phyloP scores from a whole-genome alignment of 495 filamentous ascomycete genomes.

The Articulospora tetracladia region DNA sequence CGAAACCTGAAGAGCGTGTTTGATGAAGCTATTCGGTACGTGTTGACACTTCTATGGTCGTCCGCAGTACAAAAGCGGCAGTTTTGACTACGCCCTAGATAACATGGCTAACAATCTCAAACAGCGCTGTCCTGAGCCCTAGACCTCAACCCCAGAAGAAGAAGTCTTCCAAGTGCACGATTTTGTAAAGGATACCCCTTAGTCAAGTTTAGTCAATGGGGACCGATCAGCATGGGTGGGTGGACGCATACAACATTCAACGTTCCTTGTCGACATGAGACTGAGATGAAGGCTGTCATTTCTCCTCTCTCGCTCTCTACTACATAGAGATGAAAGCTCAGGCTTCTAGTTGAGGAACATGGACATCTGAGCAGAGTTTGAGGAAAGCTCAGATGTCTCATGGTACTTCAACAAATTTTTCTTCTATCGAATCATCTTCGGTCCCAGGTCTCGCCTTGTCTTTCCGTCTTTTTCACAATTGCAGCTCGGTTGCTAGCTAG shows the following conservation, averaged over 20 bases:
- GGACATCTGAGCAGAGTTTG: neutral
- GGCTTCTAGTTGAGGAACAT: neutral
- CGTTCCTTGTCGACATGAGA: neutral
- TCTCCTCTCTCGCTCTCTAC: neutral
- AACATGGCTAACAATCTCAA: neutral
- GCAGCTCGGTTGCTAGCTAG: neutral
- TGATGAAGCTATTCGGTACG: conserved; percentile 91
- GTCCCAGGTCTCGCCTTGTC: conserved; percentile 1
- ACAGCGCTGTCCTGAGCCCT: conserved; percentile 55
- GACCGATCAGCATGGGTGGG: neutral
- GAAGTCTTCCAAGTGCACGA: conserved; percentile 66
- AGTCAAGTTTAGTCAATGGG: neutral
- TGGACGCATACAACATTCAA: neutral
- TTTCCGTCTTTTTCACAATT: neutral
- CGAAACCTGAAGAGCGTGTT: conserved; percentile 96
- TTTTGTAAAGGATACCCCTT: conserved; percentile 53
- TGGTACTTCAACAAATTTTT: neutral
- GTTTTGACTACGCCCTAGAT: neutral
- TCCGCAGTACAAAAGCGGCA: neutral
- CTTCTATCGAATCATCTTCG: conserved; percentile 9
- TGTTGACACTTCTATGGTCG: conserved; percentile 4
- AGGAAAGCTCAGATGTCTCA: neutral
- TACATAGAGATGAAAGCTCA: neutral
- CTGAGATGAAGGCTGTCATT: neutral
- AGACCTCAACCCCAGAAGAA: conserved; percentile 59